Evolutionary conservation across 2,329 filamentous ascomycete genomes (phyloP).

Genomic region (Colletotrichum orchidophilum): DNA sequence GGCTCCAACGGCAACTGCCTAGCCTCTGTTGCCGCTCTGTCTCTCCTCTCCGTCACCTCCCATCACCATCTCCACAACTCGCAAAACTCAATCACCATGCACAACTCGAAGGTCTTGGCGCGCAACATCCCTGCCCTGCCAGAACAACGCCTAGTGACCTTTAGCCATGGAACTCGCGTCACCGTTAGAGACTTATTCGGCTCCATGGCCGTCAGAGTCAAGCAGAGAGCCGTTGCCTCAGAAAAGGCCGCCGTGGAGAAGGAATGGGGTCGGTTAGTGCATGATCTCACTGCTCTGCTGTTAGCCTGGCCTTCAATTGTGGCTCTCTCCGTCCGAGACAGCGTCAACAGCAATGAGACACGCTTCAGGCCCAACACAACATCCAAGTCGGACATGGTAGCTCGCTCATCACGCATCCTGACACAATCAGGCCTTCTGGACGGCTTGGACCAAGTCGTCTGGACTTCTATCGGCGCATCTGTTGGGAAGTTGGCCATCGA

Average conservation of each 20-base stretch:
- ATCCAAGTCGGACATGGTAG: neutral
- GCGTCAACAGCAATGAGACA: conserved; percentile 46
- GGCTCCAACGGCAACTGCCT: conserved; percentile 81
- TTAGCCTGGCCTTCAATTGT: conserved; percentile 72
- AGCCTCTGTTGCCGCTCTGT: conserved; percentile 78
- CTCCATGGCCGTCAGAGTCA: conserved; percentile 88
- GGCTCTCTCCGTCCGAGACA: conserved; percentile 68
- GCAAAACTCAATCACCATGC: conserved; percentile 73
- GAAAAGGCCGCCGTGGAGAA: conserved; percentile 63
- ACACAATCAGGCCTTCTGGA: conserved; percentile 72
- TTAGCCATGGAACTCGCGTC: conserved; percentile 78
- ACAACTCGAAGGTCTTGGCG: conserved; percentile 73
- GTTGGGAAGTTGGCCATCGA: conserved; percentile 68
- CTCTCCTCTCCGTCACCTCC: conserved; percentile 81
- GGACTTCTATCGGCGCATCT: conserved; percentile 77
- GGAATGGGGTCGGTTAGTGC: conserved; percentile 73
- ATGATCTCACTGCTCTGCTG: conserved; percentile 69
- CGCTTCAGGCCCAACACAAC: conserved; percentile 43
- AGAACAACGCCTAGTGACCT: conserved; percentile 64
- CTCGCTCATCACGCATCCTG: conserved; percentile 57
- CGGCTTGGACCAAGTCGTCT: conserved; percentile 61
- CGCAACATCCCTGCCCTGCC: conserved; percentile 69
- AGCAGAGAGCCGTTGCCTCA: conserved; percentile 71
- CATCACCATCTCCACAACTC: conserved; percentile 68
- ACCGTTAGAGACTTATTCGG: conserved; percentile 86